phyloP scores from a whole-genome alignment of 805 yeast genomes.

The Lipomyces chichibuensis region DNA sequence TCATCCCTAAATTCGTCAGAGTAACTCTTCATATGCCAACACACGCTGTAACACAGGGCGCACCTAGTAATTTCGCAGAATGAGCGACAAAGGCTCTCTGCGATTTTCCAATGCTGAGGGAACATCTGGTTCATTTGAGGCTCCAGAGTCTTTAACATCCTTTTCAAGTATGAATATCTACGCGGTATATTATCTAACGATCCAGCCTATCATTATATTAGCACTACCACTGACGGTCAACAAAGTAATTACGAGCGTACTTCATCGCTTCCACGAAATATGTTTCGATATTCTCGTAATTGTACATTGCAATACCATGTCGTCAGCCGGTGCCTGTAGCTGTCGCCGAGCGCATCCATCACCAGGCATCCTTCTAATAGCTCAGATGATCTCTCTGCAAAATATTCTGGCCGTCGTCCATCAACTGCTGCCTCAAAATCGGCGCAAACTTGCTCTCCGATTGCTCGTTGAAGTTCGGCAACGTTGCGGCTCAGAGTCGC shows the following conservation, averaged over 20 bases:
- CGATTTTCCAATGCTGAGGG: slow-evolving; percentile 74
- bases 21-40: not conserved
- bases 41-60: not conserved
- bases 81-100: slow-evolving; percentile 57
- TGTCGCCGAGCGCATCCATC: slow-evolving; percentile 63
- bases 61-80: slow-evolving; percentile 67
- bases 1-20: slow-evolving; percentile 50
- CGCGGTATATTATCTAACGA: slow-evolving; percentile 83
- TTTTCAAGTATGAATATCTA: slow-evolving; percentile 78
- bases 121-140: slow-evolving; percentile 58
- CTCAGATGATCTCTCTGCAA: slow-evolving; percentile 32
- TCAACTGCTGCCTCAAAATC: slow-evolving; percentile 65
- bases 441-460: slow-evolving; percentile 69
- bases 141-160: slow-evolving; percentile 64
- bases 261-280: slow-evolving; percentile 80
- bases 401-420: slow-evolving; percentile 44
- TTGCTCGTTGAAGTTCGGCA: slow-evolving; percentile 58
- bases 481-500: slow-evolving; percentile 65
- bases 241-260: not conserved
- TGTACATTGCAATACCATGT: slow-evolving; percentile 74
- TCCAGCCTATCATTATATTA: slow-evolving; percentile 59
- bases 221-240: not conserved
- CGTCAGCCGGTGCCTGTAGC: slow-evolving; percentile 61
- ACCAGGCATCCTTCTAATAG: slow-evolving; percentile 68
- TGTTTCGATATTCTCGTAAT: slow-evolving; percentile 70